Conservation (phyloP, 2,329 filamentous ascomycete species). For the Colletotrichum caudatum region DNA sequence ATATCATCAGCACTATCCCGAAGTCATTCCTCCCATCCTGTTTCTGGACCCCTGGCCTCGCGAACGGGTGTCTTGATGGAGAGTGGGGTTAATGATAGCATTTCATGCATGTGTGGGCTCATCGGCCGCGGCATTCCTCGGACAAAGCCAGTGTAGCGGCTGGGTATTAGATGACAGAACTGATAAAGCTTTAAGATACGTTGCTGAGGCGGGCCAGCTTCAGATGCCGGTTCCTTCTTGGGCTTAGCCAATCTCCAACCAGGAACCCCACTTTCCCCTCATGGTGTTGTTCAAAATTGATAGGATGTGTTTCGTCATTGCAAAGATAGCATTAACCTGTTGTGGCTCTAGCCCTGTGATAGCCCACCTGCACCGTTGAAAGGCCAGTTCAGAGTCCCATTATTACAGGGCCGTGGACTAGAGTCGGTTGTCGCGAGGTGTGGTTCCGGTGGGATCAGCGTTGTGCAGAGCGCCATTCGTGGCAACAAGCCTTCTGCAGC, state of each 20-base stretch:
- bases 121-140: neutral
- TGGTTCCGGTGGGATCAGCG: neutral
- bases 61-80: neutral
- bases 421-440: neutral
- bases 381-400: neutral
- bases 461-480: neutral
- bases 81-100: conserved; percentile 34
- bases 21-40: neutral
- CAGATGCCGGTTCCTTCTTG: conserved; percentile 20
- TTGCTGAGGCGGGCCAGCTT: neutral
- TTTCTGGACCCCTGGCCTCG: conserved; percentile 1
- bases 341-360: neutral
- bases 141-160: neutral
- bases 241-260: neutral
- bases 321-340: conserved; percentile 13
- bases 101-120: neutral
- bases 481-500: neutral
- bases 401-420: neutral
- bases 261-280: conserved; percentile 35
- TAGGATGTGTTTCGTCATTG: conserved; percentile 4
- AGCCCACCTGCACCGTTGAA: neutral
- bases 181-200: conserved; percentile 16
- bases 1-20: neutral
- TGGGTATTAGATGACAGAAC: neutral
- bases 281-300: neutral